phyloP scores from a whole-genome alignment of 257 asterid genomes.

The Lycium barbarum region DNA sequence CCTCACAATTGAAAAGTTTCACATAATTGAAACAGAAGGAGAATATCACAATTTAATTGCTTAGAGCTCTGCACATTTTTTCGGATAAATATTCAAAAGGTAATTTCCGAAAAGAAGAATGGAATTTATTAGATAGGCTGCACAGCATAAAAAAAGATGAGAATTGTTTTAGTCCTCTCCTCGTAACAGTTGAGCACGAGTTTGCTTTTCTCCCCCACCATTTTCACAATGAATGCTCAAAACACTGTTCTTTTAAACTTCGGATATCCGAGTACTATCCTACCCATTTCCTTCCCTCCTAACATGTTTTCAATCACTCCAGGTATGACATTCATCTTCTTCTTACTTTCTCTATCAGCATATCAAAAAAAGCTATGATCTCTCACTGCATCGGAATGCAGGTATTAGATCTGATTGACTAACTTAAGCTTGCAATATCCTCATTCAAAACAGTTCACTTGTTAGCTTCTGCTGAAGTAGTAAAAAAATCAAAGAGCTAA shows the following conservation, averaged over 20 bases:
- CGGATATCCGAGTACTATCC: background rate
- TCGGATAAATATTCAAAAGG: background rate
- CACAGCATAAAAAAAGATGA: background rate
- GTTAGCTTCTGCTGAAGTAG: slow-evolving; percentile 7
- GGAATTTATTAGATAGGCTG: background rate
- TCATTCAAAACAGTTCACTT: background rate
- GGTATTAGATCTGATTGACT: background rate
- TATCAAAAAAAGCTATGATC: background rate
- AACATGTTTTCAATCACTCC: background rate
- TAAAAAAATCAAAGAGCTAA: background rate
- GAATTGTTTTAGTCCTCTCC: background rate
- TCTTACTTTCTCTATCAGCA: background rate
- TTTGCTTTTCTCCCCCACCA: background rate
- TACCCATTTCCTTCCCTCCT: background rate
- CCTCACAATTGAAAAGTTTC: background rate
- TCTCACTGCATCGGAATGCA: background rate
- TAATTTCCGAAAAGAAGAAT: background rate
- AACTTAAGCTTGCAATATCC: background rate
- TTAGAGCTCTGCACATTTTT: background rate
- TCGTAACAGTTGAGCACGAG: background rate
- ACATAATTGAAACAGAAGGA: slow-evolving; percentile 5
- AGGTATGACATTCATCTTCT: background rate
- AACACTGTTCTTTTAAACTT: background rate
- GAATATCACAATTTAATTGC: background rate
- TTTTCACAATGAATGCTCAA: background rate